Base-by-base conservation (phyloP, 2,329 filamentous ascomycete genomes). In the Phoma sp. region DNA sequence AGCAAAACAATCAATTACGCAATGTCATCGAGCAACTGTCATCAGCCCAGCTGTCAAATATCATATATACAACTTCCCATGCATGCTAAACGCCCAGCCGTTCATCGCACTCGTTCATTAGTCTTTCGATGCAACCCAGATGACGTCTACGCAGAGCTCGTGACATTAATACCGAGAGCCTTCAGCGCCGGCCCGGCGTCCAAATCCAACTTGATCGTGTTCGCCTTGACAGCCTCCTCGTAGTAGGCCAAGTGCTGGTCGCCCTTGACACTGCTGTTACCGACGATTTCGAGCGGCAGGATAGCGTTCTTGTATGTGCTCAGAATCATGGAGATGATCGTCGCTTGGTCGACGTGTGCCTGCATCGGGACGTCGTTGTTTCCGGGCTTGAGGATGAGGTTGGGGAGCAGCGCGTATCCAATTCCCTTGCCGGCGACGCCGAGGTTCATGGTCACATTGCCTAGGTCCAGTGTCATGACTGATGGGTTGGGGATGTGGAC, bases 401-500 rank as follows among this genome's bases (percentile, higher is more conserved):
- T 78, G 59, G 84, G 76, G 56, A 90, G 80, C 57, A 79, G 82
- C 7, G 84, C 74, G 33, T 74, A 81, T 46, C 87, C 88, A 56
- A 89, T 78, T 1, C 76, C 59, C 37, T 73, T 61, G 38, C 77
- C 80, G 37, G 81, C 77, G 46, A 87, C 78, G 63, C 77, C 83
- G 66, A 85, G 85, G 72, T 79, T 74, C 73, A 89, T 87, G 23
- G 82, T 83, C 29, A 84, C 78, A 64, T 89, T 87, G 63, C 88
- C 88, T 79, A 90, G 82, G 28, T 87, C 82, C 46, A 90, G 79
- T n/a, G 81, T 84, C 67, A 88, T 80, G 45, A 84, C 74, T 1
- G 87, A 88, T 6, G 79, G 81, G 71, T 90, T 91, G 60, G 85
- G 86, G 43, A 90, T 86, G 51, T 77, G 77, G 52, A 82, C 81